Conservation (phyloP, 768 basidiomycete genomes). For the Serendipita sp. region DNA sequence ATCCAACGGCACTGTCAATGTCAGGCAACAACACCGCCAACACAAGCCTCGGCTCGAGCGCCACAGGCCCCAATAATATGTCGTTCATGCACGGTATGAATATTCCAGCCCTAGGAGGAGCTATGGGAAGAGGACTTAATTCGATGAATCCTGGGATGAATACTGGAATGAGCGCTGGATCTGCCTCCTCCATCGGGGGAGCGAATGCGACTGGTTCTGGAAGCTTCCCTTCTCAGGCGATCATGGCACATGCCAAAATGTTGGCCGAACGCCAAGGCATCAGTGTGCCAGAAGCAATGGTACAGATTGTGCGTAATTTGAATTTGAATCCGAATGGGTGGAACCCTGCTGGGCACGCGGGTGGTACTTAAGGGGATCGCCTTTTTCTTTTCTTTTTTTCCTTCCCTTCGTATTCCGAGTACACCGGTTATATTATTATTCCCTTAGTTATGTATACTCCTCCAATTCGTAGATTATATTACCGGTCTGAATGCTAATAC, state of each 20-base stretch:
- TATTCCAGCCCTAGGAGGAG: too few relatives aligned
- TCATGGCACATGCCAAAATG: too few relatives aligned
- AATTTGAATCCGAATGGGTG: background rate
- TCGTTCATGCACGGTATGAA: too few relatives aligned
- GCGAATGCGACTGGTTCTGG: too few relatives aligned
- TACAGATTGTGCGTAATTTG: background rate
- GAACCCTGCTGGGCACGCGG: background rate
- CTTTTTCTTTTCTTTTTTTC: constrained; percentile 7
- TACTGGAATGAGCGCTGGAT: too few relatives aligned
- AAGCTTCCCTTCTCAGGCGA: too few relatives aligned
- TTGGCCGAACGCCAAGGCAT: too few relatives aligned
- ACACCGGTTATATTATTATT: background rate
- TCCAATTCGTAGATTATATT: background rate
- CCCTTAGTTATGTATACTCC: background rate
- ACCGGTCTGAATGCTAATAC: constrained; percentile 15
- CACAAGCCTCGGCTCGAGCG: constrained; percentile 2
- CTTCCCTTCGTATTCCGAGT: background rate
- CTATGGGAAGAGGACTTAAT: too few relatives aligned
- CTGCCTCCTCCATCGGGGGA: too few relatives aligned
- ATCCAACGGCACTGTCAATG: constrained; percentile 13
- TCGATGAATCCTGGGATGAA: too few relatives aligned
- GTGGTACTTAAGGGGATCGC: constrained; percentile 1
- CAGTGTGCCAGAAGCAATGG: too few relatives aligned
- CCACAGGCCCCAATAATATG: background rate
- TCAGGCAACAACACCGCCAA: constrained; percentile 10